These are phyloP conservation scores for Neospora caninum DNA, from an alignment of 169 alveolate genomes.

Conservation along the genomic window DNA sequence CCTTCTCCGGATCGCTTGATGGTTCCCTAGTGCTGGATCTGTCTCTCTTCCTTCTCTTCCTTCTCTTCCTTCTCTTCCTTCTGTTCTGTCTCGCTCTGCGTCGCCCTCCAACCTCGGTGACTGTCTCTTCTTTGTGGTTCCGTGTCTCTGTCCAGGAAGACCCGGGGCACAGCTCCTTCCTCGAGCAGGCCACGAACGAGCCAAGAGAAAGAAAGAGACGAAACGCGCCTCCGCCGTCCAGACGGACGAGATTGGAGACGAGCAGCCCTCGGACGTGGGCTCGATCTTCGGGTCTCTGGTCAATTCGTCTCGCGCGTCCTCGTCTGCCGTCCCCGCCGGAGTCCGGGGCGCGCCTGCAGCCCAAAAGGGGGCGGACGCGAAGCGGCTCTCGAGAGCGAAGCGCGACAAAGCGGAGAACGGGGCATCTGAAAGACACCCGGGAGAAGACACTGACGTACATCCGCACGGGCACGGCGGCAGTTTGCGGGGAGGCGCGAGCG, in stretches of 20 bases:
- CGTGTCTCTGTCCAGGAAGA: background rate
- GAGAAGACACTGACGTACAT: background rate
- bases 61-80: no score
- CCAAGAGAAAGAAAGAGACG: background rate
- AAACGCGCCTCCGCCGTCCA: background rate
- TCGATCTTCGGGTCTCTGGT: background rate
- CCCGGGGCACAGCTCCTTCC: background rate
- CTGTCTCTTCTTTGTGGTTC: no score
- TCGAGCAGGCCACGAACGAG: background rate
- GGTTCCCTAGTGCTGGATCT: no score
- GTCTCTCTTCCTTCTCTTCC: no score
- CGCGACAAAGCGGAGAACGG: background rate
- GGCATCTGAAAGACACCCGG: no score
- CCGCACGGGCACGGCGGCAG: no score
- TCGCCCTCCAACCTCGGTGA: background rate
- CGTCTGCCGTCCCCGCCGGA: background rate
- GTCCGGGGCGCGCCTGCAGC: background rate
- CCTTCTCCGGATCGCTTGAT: no score
- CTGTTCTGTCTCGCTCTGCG: background rate
- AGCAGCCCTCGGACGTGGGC: background rate
- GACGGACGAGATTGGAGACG: background rate
- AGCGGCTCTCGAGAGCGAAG: no score
- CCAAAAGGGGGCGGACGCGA: background rate
- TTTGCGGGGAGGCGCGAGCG: background rate
- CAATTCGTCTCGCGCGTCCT: background rate